Evolutionary conservation across 805 yeast genomes (phyloP).

Genomic region (Starmerella riodocensis): DNA sequence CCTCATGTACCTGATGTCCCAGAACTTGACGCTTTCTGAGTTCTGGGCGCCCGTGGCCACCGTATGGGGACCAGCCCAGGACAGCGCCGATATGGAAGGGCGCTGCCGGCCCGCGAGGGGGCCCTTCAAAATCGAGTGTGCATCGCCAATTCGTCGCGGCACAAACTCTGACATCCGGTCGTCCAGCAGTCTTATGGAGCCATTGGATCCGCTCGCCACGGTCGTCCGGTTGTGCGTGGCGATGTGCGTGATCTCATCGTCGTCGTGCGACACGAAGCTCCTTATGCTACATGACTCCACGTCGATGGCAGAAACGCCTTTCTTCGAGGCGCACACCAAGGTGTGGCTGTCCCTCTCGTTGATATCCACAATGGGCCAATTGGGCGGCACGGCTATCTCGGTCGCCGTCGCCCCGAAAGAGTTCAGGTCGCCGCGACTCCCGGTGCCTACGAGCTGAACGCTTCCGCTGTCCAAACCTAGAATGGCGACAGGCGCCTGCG

Average conservation of each 20-base stretch:
- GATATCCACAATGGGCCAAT: not conserved
- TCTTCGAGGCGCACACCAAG: slow-evolving; percentile 1
- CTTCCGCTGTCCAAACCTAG: slow-evolving; percentile 4
- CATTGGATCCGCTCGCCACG: slow-evolving; percentile 8
- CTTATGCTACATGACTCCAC: not conserved
- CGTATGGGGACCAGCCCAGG: slow-evolving; percentile 17
- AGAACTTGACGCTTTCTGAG: slow-evolving; percentile 19
- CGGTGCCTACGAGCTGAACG: slow-evolving; percentile 1
- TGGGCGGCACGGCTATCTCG: not conserved
- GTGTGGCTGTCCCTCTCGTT: not conserved
- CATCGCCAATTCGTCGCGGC: not conserved
- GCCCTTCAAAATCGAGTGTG: slow-evolving; percentile 6
- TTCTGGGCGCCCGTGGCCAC: slow-evolving; percentile 18
- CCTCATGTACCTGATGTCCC: slow-evolving; percentile 23
- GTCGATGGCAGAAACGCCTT: not conserved
- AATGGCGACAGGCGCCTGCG: slow-evolving; percentile 1
- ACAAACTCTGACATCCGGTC: slow-evolving; percentile 1
- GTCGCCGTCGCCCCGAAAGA: not conserved
- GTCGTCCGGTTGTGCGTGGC: not conserved
- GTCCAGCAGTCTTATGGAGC: slow-evolving; percentile 7
- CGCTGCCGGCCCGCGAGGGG: slow-evolving; percentile 4
- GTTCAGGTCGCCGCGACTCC: too few relatives aligned
- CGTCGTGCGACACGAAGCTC: not conserved
- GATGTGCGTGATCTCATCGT: not conserved
- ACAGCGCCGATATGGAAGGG: slow-evolving; percentile 16